These are phyloP conservation scores for Alternaria consortialis DNA, from an alignment of 2,329 filamentous ascomycete genomes.

Conservation along the genomic window DNA sequence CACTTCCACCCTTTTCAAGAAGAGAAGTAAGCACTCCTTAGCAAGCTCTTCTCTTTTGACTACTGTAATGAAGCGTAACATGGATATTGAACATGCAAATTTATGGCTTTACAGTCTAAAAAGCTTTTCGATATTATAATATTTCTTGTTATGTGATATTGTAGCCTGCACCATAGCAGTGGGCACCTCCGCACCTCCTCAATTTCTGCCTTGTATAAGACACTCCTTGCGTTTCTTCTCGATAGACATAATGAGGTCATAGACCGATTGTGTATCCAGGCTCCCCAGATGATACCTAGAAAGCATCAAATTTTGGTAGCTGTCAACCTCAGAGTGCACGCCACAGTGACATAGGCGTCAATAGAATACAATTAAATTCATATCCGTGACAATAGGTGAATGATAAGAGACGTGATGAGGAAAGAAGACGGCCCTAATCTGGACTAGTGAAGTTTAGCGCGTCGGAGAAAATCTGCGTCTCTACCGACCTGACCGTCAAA, in stretches of 20 bases:
- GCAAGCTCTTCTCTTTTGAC: too few relatives aligned
- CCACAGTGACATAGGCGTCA: too few relatives aligned
- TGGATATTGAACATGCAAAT: too few relatives aligned
- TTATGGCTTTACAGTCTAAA: too few relatives aligned
- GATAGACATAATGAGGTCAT: background rate
- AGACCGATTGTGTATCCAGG: background rate
- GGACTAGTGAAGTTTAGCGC: constrained; percentile 20
- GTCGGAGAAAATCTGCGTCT: constrained; percentile 23
- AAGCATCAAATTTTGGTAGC: background rate
- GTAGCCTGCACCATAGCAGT: too few relatives aligned
- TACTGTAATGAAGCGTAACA: too few relatives aligned
- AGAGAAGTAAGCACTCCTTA: too few relatives aligned
- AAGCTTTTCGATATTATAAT: too few relatives aligned
- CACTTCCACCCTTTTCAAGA: too few relatives aligned
- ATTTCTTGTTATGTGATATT: too few relatives aligned
- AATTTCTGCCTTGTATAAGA: background rate
- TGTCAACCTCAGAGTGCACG: background rate
- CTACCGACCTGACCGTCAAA: constrained; percentile 8
- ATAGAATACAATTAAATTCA: background rate
- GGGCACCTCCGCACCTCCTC: background rate
- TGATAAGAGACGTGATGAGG: background rate
- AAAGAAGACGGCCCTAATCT: background rate
- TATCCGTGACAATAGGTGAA: background rate
- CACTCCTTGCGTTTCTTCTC: background rate
- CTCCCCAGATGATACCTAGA: background rate